phyloP scores from a whole-genome alignment of 345 rosid genomes.

The Dimocarpus longan region DNA sequence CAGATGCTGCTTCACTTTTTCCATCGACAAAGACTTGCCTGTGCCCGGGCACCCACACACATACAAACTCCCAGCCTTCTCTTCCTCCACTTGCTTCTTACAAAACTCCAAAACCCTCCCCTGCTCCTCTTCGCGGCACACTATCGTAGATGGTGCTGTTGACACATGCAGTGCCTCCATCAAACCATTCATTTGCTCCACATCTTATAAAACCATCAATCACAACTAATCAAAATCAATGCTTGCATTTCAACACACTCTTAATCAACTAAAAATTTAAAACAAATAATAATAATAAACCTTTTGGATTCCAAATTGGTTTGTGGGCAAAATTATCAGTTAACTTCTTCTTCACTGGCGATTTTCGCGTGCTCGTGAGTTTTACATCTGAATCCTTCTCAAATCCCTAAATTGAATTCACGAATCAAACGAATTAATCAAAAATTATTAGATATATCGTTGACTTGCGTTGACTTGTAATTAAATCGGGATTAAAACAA shows the following conservation, averaged over 20 bases:
- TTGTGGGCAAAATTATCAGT: constrained; percentile 30
- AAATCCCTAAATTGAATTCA: constrained; percentile 28
- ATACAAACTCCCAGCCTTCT: constrained; percentile 78
- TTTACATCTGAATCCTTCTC: constrained; percentile 30
- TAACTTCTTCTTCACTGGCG: constrained; percentile 28
- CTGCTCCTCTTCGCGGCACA: constrained; percentile 85
- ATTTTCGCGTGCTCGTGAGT: constrained; percentile 15
- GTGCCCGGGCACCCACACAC: constrained; percentile 90
- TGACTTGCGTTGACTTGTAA: background rate
- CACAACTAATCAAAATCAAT: background rate
- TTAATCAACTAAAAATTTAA: too few relatives aligned
- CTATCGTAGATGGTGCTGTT: constrained; percentile 55
- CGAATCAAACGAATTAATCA: background rate
- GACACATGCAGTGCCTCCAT: constrained; percentile 85
- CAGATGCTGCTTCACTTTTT: constrained; percentile 55
- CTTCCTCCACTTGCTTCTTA: constrained; percentile 52
- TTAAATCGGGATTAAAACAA: too few relatives aligned
- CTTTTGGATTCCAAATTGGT: constrained; percentile 67
- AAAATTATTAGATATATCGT: background rate
- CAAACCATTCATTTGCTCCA: constrained; percentile 59
- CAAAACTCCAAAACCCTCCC: constrained; percentile 67
- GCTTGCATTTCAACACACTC: too few relatives aligned
- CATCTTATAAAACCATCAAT: constrained; percentile 37
- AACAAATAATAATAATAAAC: constrained; percentile 17
- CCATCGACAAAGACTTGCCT: constrained; percentile 83